A percentile compares a stretch with the other conserved stretches of the same genome.
phyloP scores from a whole-genome alignment of 1,284 basidiomycete genomes.

The Sporisorium sorghi region DNA sequence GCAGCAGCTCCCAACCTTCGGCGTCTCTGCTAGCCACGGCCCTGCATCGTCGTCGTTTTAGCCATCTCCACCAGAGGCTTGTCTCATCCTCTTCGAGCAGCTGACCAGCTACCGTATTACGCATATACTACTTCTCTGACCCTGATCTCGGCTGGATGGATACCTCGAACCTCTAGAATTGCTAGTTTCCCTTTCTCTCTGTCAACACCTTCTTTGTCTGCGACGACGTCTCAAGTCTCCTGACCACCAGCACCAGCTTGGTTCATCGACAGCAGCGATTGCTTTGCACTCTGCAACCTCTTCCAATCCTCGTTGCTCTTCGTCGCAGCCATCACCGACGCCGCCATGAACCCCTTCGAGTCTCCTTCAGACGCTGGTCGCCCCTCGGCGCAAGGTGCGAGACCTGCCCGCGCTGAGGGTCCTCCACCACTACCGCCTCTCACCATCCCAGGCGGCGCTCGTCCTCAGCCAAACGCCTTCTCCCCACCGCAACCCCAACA shows the following conservation, averaged over 20 bases:
- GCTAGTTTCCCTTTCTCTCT: slow-evolving; percentile 1
- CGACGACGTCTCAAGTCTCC: too few relatives aligned
- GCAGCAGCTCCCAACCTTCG: background rate
- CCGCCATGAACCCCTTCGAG: slow-evolving; percentile 51
- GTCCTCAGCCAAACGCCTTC: slow-evolving; percentile 22
- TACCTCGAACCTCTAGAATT: slow-evolving; percentile 16
- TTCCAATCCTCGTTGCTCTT: background rate
- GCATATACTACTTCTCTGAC: background rate
- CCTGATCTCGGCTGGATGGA: slow-evolving; percentile 15
- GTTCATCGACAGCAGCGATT: background rate
- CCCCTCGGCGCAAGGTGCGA: slow-evolving; percentile 16
- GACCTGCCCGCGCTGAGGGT: slow-evolving; percentile 25
- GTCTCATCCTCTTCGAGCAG: slow-evolving; percentile 3
- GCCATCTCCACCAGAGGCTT: too few relatives aligned
- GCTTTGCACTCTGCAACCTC: background rate
- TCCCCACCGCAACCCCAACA: slow-evolving; percentile 25
- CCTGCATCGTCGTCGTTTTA: background rate
- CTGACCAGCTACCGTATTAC: background rate
- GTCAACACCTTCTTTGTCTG: background rate
- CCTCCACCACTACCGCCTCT: slow-evolving; percentile 46
- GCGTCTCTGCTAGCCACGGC: background rate
- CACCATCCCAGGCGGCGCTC: slow-evolving; percentile 31
- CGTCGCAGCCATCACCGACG: background rate
- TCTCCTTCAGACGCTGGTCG: slow-evolving; percentile 21
- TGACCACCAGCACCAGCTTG: background rate